A percentile compares a stretch with the other conserved stretches of the same genome.
These are phyloP conservation scores for Solanum stenotomum DNA, from an alignment of 257 asterid genomes.

Conservation along the genomic window DNA sequence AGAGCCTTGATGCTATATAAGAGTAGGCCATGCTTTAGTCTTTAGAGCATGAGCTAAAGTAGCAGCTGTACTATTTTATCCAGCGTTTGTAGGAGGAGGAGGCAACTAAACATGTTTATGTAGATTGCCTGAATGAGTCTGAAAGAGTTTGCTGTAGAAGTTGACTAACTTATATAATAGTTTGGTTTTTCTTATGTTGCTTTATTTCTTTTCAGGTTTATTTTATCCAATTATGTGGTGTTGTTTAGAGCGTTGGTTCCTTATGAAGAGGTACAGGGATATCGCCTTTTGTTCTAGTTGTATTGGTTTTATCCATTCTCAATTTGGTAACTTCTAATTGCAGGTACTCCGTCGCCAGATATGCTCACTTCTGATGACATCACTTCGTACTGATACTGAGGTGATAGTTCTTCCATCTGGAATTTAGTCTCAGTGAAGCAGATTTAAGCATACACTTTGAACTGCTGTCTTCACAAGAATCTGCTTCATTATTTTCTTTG, in stretches of 20 bases:
- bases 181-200: neutral
- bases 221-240: conserved; percentile 79
- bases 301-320: conserved; percentile 12
- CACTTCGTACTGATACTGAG: conserved; percentile 96
- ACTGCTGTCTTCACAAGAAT: neutral
- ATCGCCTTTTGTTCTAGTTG: neutral
- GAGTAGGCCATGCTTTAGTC: neutral
- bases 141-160: neutral
- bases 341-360: conserved; percentile 86
- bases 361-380: conserved; percentile 98
- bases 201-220: conserved; percentile 53
- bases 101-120: neutral
- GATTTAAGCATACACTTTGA: neutral
- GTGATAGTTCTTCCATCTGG: conserved; percentile 23
- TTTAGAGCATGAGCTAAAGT: neutral
- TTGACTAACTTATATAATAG: neutral
- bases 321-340: conserved; percentile 19
- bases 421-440: neutral
- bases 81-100: neutral
- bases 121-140: neutral
- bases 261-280: conserved; percentile 63
- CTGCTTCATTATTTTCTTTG: neutral
- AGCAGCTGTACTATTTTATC: neutral
- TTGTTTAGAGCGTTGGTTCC: conserved; percentile 86
- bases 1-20: neutral